These are phyloP conservation scores for Podospora comata DNA, from an alignment of 495 filamentous ascomycete species.

Conservation along the genomic window DNA sequence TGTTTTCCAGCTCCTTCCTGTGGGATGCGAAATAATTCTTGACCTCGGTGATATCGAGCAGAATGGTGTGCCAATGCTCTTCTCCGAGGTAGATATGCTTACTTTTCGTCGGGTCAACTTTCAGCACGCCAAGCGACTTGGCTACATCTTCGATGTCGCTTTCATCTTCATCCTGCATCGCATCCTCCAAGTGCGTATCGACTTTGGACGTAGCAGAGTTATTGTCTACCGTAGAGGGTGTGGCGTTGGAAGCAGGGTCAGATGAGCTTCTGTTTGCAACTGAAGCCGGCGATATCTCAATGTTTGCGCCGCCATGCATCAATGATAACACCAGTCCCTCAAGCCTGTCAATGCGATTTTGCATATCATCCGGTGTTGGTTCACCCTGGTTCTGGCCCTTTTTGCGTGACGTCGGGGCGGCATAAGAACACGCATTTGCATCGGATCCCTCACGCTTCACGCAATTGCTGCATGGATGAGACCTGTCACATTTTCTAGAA, in stretches of 20 bases:
- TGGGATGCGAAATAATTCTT: slow-evolving; percentile 74
- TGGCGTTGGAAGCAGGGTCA: slow-evolving; percentile 59
- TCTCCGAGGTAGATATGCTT: slow-evolving; percentile 85
- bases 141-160: slow-evolving; percentile 87
- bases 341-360: slow-evolving; percentile 94
- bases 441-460: slow-evolving; percentile 73
- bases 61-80: slow-evolving; percentile 83
- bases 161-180: slow-evolving; percentile 53
- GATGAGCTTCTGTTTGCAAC: slow-evolving; percentile 54
- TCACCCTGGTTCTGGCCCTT: slow-evolving; percentile 66
- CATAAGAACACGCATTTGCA: slow-evolving; percentile 83
- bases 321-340: slow-evolving; percentile 92
- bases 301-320: slow-evolving; percentile 80
- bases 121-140: slow-evolving; percentile 83
- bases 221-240: slow-evolving; percentile 62
- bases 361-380: slow-evolving; percentile 89
- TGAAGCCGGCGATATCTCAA: slow-evolving; percentile 36
- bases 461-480: slow-evolving; percentile 92
- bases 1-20: slow-evolving; percentile 55
- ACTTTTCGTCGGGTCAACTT: slow-evolving; percentile 72
- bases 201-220: slow-evolving; percentile 55
- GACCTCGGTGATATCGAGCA: slow-evolving; percentile 90
- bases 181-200: slow-evolving; percentile 52
- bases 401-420: slow-evolving; percentile 70
- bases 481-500: slow-evolving; percentile 80